phyloP scores from a whole-genome alignment of 192 early-diverging fungal species.

The Umbelopsis ramanniana region DNA sequence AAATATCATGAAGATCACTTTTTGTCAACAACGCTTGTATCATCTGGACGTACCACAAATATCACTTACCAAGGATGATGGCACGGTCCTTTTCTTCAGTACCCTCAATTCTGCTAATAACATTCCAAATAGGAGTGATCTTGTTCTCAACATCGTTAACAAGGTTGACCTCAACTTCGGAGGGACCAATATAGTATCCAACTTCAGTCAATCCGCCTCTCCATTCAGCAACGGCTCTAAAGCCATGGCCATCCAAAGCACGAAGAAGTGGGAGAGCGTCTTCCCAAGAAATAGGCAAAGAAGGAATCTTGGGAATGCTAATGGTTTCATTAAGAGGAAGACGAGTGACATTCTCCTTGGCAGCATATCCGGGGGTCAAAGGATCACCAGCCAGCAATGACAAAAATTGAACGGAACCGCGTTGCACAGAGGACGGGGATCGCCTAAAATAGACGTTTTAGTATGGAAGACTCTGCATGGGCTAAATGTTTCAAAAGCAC shows the following conservation, averaged over 20 bases:
- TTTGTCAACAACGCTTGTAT: background rate
- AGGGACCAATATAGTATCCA: conserved; percentile 66
- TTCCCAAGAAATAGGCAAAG: conserved; percentile 64
- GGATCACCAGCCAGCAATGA: conserved; percentile 62
- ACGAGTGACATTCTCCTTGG: conserved; percentile 55
- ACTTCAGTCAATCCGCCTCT: conserved; percentile 56
- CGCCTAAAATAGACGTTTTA: conserved; percentile 39
- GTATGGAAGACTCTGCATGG: conserved; percentile 44
- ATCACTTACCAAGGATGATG: conserved; percentile 45
- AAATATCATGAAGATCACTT: background rate
- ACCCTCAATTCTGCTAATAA: conserved; percentile 67
- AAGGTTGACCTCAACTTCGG: conserved; percentile 53
- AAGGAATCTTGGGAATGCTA: conserved; percentile 60
- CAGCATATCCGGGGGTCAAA: conserved; percentile 63
- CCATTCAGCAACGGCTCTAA: conserved; percentile 42
- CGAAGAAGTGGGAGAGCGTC: conserved; percentile 65
- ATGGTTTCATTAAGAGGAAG: conserved; percentile 46
- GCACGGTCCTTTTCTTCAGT: conserved; percentile 57
- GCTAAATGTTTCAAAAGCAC: background rate
- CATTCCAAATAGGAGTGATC: conserved; percentile 64
- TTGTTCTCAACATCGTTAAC: conserved; percentile 59
- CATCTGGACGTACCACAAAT: background rate
- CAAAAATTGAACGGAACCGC: conserved; percentile 61
- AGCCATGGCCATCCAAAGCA: conserved; percentile 55
- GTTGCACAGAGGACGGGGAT: conserved; percentile 58